Percentiles rank a stretch among this genome's conserved stretches.
Conservation (phyloP, 441 rosid species). For the Rhodomyrtus psidioides region DNA sequence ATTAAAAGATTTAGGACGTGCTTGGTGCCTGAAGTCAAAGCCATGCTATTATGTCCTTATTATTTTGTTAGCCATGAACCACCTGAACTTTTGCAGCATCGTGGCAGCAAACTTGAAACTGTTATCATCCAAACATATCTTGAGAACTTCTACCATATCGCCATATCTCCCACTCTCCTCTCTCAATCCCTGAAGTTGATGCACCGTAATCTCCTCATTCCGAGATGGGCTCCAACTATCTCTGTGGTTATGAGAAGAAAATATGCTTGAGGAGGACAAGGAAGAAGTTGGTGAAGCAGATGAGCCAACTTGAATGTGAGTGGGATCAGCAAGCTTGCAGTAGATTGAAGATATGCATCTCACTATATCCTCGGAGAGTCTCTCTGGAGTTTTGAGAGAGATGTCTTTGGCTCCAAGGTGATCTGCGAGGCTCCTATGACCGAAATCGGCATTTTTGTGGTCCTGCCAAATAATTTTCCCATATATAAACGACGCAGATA, state of each 20-base stretch:
- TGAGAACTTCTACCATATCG: conserved; percentile 47
- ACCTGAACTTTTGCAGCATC: conserved; percentile 79
- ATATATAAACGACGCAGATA: not conserved
- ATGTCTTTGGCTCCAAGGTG: conserved; percentile 37
- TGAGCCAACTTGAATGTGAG: conserved; percentile 18
- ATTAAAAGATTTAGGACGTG: not conserved
- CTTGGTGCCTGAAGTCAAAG: not conserved
- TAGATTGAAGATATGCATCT: conserved; percentile 78
- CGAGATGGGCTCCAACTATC: conserved; percentile 58
- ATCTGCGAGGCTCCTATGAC: conserved; percentile 63
- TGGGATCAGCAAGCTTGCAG: conserved; percentile 40
- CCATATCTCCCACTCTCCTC: conserved; percentile 31
- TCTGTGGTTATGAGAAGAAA: conserved; percentile 55
- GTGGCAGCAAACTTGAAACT: conserved; percentile 49
- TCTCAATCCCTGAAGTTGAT: conserved; percentile 24
- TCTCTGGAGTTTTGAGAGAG: conserved; percentile 33
- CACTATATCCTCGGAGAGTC: conserved; percentile 65
- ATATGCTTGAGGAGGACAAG: conserved; percentile 57
- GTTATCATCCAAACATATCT: conserved; percentile 43
- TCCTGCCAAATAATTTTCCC: conserved; percentile 23
- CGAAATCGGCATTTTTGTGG: conserved; percentile 21
- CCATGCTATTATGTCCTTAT: not conserved
- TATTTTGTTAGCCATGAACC: not conserved
- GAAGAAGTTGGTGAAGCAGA: conserved; percentile 56
- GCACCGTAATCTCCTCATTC: conserved; percentile 26